A percentile compares a stretch with the other conserved stretches of the same genome.
These are phyloP conservation scores for Malbranchea cinnamomea DNA, from an alignment of 2,329 filamentous ascomycete species.

Conservation along the genomic window DNA sequence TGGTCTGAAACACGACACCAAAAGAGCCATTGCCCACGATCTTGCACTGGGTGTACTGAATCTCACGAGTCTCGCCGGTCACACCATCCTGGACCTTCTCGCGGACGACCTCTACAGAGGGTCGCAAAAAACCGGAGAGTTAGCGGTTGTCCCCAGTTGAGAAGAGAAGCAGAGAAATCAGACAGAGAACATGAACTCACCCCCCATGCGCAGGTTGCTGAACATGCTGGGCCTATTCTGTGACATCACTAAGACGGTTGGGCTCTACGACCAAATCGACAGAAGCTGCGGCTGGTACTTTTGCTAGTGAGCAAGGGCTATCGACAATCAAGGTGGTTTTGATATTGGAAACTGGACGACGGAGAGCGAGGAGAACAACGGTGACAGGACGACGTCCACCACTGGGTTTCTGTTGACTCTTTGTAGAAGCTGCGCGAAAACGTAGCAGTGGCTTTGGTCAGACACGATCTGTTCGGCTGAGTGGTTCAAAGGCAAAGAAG, in stretches of 20 bases:
- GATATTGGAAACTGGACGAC: too few species aligned
- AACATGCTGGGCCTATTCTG: constrained; percentile 86
- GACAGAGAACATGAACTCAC: constrained; percentile 42
- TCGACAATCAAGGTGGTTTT: too few species aligned
- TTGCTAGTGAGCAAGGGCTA: too few species aligned
- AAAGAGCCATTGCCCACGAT: constrained; percentile 99
- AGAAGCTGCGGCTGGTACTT: too few species aligned
- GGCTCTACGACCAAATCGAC: constrained; percentile 12
- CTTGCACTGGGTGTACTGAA: constrained; percentile 98
- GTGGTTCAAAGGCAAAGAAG: too few species aligned
- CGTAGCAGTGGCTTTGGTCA: too few species aligned
- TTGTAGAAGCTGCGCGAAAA: too few species aligned
- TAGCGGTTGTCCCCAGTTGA: constrained; percentile 2
- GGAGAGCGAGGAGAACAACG: too few species aligned
- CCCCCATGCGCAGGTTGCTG: constrained; percentile 84
- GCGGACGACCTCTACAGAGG: constrained; percentile 69
- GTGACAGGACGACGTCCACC: too few species aligned
- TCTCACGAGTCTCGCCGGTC: constrained; percentile 88
- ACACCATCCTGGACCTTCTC: constrained; percentile 98
- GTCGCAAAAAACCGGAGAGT: constrained; percentile 12
- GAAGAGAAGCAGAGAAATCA: constrained; percentile 6
- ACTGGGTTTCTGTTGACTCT: too few species aligned
- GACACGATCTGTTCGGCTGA: too few species aligned
- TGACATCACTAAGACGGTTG: constrained; percentile 53
- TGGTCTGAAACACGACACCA: constrained; percentile 97